Evolutionary conservation across 768 basidiomycete genomes (phyloP).

Genomic region (Cyclocybe aegerita): DNA sequence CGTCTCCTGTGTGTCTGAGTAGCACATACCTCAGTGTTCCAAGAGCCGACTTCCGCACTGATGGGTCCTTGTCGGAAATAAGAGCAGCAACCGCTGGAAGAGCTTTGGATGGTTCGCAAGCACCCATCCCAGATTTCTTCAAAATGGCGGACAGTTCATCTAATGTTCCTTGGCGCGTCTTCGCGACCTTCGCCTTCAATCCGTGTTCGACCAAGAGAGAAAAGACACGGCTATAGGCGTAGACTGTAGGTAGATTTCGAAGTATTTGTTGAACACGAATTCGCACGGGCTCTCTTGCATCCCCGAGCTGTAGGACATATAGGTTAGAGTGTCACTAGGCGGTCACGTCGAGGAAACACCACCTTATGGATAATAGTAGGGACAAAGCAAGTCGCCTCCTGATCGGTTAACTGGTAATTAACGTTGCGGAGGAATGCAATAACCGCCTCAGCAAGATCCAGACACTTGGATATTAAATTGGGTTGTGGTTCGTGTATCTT

Average conservation of each 20-base stretch:
- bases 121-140: conserved; percentile 78
- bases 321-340: not conserved
- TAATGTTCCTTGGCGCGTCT: conserved; percentile 83
- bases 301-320: conserved; percentile 70
- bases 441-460: conserved; percentile 83
- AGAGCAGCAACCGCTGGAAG: conserved; percentile 75
- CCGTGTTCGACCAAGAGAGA: conserved; percentile 87
- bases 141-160: conserved; percentile 80
- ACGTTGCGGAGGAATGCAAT: conserved; percentile 70
- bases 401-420: conserved; percentile 79
- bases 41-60: conserved; percentile 86
- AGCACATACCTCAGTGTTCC: conserved; percentile 68
- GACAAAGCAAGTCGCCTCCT: conserved; percentile 85
- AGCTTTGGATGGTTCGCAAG: conserved; percentile 80
- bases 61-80: conserved; percentile 88
- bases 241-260: conserved; percentile 83
- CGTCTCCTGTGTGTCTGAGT: conserved; percentile 2
- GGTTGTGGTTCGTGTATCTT: conserved; percentile 90
- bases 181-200: conserved; percentile 85
- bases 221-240: conserved; percentile 91
- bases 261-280: conserved; percentile 81
- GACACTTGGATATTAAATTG: conserved; percentile 81
- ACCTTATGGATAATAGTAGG: conserved; percentile 92
- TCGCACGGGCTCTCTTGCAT: conserved; percentile 82
- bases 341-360: conserved; percentile 8